Evolutionary conservation across 768 basidiomycete genomes (phyloP), one percentile per base, ranked within the genome.

Genomic region (Boletus tomentosulus): DNA sequence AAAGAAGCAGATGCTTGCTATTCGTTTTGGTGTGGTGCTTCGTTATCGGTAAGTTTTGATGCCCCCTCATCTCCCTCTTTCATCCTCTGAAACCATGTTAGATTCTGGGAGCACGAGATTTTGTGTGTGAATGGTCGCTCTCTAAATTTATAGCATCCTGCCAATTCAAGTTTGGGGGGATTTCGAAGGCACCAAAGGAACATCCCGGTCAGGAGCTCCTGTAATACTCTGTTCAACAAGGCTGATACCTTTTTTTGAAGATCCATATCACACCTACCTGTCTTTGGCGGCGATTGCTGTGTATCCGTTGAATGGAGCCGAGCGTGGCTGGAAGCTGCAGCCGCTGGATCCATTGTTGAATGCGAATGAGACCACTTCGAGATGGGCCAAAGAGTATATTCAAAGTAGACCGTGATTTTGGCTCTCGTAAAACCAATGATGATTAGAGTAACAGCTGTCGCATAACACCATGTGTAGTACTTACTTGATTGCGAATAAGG

Each of bases 231-330:
- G 41, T 38, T 28, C 6, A 16, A 35, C 39, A 35, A 5, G 12
- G 25, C 52, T 68, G 49, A 63, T 58, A 13, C 41, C n/a, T 28
- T n/a, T 41, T 55, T 56, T 31, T 24, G 3, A 63, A 88, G 96
- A 99, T 73, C 93, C 96, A 0, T 96, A 92, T 64, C 96, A 99
- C 62, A 97, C 95, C 0, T 98, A 98, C 67, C 76, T 98, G 30
- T 84, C 91, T 2, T 72, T 97, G 34, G 94, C 96, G 0, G 86
- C 90, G 0, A 62, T 95, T 19, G 77, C 91, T 2, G 77, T 95
- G 63, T 82, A 80, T 31, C 78, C 80, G n/a, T 59, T 34, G 64
- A 35, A 57, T 45, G 34, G 63, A 4, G 48, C 69, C 11, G 70
- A 64, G 45, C 31, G 58, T 44, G 73, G 80, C 25, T 88, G 87